Evolutionary conservation across 2,329 filamentous ascomycete genomes (phyloP).

Genomic region (Pezicula neosporulosa): DNA sequence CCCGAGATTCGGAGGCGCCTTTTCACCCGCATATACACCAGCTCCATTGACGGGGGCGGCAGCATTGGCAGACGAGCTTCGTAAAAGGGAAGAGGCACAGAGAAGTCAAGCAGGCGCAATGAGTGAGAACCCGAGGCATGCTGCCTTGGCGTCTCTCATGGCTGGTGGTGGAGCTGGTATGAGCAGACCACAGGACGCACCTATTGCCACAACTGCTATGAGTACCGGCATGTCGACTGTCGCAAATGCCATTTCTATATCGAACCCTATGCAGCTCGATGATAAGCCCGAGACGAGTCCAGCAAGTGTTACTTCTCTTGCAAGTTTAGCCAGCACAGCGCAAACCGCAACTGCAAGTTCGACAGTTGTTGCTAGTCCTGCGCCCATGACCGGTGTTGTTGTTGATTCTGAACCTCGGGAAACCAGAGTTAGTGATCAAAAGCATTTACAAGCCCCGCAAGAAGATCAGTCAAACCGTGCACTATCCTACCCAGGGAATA

Average conservation of each 20-base stretch:
- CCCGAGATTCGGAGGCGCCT: constrained; percentile 24
- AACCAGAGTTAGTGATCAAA: constrained; percentile 9
- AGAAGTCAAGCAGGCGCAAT: constrained; percentile 34
- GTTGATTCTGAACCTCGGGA: constrained; percentile 22
- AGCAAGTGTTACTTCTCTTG: constrained; percentile 27
- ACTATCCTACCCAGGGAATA: constrained; percentile 27
- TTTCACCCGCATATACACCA: constrained; percentile 30
- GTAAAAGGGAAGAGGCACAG: constrained; percentile 43
- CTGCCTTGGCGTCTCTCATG: constrained; percentile 50
- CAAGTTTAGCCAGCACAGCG: constrained; percentile 26
- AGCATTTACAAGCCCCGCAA: constrained; percentile 16
- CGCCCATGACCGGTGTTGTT: constrained; percentile 17
- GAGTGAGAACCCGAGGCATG: constrained; percentile 52
- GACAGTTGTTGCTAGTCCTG: constrained; percentile 26
- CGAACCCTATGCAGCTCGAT: constrained; percentile 23
- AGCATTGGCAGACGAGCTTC: constrained; percentile 50
- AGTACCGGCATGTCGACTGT: constrained; percentile 26
- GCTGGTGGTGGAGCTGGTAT: constrained; percentile 50
- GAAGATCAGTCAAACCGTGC: constrained; percentile 25
- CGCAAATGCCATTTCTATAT: constrained; percentile 26
- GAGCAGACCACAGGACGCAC: constrained; percentile 53
- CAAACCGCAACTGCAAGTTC: constrained; percentile 28
- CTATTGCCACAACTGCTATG: constrained; percentile 26
- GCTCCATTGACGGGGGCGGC: constrained; percentile 49
- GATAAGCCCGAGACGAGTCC: constrained; percentile 26